Evolutionary conservation across 2,329 filamentous ascomycete genomes (phyloP), one percentile per base, ranked within the genome.

Genomic region (Didymella segeticola): DNA sequence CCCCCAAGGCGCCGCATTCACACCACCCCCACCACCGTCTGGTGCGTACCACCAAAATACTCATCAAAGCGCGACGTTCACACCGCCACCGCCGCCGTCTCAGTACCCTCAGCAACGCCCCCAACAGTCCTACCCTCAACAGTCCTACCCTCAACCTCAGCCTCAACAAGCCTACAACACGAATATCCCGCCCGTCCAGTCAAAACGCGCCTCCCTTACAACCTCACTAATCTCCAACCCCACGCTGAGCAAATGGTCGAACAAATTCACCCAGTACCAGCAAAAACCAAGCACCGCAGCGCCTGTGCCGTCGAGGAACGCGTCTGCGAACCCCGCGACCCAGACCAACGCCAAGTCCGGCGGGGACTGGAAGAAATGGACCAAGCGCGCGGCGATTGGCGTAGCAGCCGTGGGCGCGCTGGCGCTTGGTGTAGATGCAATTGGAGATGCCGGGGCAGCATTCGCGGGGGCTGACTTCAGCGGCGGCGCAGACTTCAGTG

Each of bases 321-420:
- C 6, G 12, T 22, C 20, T 1, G 9, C 36, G 11, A 25, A 38
- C 12, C 23, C 27, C 33, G 34, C 19, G 20, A 23, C 22, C 8
- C 12, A 19, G 14, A n/a, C 25, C 17, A 8, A 3, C 20, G 14
- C 15, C 31, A 11, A 8, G n/a, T n/a, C 17, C 2, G 23, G 23
- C 17, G 19, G 23, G 2, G 49, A 57, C 31, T 57, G 54, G 54
- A 57, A 53, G 33, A 57, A 57, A 20, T 57, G 49, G 54, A 46
- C 37, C 2, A 57, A 53, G 23, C 39, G 54, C 25, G 54, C 48
- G 1, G 54, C 49, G 11, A 50, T 57, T 10, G 54, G 54, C 9
- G 54, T 57, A 3, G 54, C 54, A 2, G 54, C 48, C 7, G 51
- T 53, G 1, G 46, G 54, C 15, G 54, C 54, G 2, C 26, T 57